Base-by-base conservation (phyloP, 139 green algal species). In the Chlamydomonas incerta region DNA sequence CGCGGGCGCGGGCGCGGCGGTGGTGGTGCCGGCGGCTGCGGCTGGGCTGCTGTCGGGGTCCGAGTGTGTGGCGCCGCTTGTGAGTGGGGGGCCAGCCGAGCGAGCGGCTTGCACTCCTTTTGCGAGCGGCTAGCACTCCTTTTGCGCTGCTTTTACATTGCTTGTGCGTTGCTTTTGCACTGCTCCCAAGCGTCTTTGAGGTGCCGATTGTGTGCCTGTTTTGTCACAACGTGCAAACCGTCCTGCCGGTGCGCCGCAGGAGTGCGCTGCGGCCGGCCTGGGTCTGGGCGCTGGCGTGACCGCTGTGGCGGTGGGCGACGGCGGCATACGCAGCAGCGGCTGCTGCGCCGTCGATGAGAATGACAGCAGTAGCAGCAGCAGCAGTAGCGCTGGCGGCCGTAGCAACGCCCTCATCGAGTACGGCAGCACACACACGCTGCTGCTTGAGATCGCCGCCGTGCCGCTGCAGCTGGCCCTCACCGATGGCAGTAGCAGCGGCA, bases 371-470 rank as follows among this genome's bases (percentile, higher is more conserved):
- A 58, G 34, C 28, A 23, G 74, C 58, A 28, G 57, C 74, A 17
- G 46, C 17, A 31, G 62, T 17, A 23, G 29, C n/a, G n/a, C n/a
- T n/a, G n/a, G n/a, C 20, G n/a, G 46, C 21, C 24, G 37, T 41
- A 20, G 8, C 58, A 58, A 82, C 29, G 77, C 31, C 1, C 23
- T 75, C 14, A 57, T 47, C 47, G 33, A 23, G 66, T 67, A 57
- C 47, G 63, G 66, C 50, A 55, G 47, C 33, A 85, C 65, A 47
- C 47, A 68, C 10, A 50, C 66, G 0, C 33, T 85, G 18, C 66
- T 85, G n/a, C 23, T 41, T 23, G 66, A 68, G 47, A 85, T 85
- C 33, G 79, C 79, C 5, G n/a, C 79, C 47, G 79, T 85, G 47
- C 79, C 79, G 20, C 50, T 85, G 33, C 65, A 75, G 28, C 33